Evolutionary conservation across 441 rosid genomes (phyloP), one percentile per base, ranked within the genome.

Genomic region (Adansonia gregorii): DNA sequence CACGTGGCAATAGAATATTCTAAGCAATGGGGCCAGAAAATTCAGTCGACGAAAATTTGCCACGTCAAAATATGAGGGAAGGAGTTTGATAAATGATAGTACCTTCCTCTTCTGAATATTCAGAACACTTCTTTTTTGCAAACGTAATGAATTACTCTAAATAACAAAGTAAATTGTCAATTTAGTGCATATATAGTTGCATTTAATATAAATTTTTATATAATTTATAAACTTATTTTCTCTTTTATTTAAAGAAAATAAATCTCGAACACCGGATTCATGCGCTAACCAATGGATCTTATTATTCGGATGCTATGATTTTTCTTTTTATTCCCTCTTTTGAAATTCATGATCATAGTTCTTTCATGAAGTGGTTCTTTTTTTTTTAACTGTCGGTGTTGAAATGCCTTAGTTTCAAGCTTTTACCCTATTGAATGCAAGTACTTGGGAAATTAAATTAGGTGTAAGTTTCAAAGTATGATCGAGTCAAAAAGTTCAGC

Each of bases 1-100:
- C 75, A 72, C 35, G 64, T 72, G 22, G 31, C 9, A 5, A 41
- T 35, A 11, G 64, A 55, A 72, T 72, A 49, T 72, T 72, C 31
- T 17, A 54, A 72, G 31, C 3, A 55, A 17, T 10, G 27, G 7
- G 55, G 59, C n/a, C 48, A 5, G 12, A 20, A 12, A 22, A 14
- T 3, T 35, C 75, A 72, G 64, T 72, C 48, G 19, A 72, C 43
- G 9, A 51, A 49, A 69, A 1, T 7, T 24, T 69, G 59, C 20
- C 73, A 24, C 19, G 73, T 69, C 73, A 46, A 68, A 68, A 12
- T 69, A 11, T 27, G 8, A 54, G 55, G 3, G 45, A 0, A 41
- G 6, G 70, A 39, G 10, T 39, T 39, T 64, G 20, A 31, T 22
- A 59, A 48, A 8, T 48, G 52, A 48, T 3, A 8, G 5, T 58